Evolutionary conservation across 805 yeast genomes (phyloP).

Genomic region (Barnettozyma pratensis): DNA sequence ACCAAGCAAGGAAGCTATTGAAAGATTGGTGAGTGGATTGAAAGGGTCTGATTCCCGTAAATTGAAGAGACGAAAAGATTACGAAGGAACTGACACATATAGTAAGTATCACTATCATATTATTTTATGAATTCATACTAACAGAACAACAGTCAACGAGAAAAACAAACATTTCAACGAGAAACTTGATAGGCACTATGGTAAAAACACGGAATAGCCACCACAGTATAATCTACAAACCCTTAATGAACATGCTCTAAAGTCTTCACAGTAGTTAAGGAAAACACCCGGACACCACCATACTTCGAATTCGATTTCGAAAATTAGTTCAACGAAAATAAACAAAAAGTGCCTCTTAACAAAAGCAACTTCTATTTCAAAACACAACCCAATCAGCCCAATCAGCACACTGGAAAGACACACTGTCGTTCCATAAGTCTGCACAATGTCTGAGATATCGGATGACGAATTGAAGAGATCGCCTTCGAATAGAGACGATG

Average conservation of each 20-base stretch:
- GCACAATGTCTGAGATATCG: conserved; percentile 17
- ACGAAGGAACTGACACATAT: conserved; percentile 29
- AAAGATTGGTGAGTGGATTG: conserved; percentile 27
- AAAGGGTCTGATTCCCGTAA: conserved; percentile 22
- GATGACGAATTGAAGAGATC: conserved; percentile 16
- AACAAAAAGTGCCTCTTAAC: background rate
- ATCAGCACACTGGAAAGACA: no score
- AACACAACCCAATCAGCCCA: no score
- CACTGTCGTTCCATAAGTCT: no score
- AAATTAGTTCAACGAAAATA: background rate
- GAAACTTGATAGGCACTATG: conserved; percentile 57
- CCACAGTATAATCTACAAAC: conserved; percentile 5
- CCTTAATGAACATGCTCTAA: no score
- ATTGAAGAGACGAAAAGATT: conserved; percentile 36
- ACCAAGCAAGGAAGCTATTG: conserved; percentile 33
- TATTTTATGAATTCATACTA: conserved; percentile 25
- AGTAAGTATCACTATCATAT: conserved; percentile 16
- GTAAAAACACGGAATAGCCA: conserved; percentile 25
- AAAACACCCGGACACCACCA: conserved; percentile 2
- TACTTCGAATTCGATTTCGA: background rate
- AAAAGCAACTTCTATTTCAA: background rate
- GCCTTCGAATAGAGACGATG: conserved; percentile 20
- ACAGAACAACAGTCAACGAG: conserved; percentile 42
- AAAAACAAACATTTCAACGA: conserved; percentile 71
- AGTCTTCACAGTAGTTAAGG: background rate